Percentiles rank a stretch among this genome's conserved stretches.
Conservation (phyloP, 1,284 basidiomycete species). For the Pulchroboletus neoregius region DNA sequence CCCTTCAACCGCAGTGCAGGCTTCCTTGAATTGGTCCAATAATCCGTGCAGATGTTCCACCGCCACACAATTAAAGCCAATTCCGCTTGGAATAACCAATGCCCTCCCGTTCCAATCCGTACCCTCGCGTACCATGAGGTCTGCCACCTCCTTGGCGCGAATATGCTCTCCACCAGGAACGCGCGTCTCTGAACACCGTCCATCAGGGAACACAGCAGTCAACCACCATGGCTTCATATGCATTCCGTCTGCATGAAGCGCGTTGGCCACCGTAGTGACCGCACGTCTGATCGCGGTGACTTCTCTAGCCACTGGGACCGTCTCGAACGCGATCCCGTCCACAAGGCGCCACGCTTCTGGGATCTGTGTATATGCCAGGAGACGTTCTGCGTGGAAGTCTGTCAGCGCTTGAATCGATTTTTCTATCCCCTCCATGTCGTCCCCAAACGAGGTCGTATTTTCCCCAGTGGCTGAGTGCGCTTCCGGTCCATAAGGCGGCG, state of each 20-base stretch:
- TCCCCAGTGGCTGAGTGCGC: slow-evolving; percentile 31
- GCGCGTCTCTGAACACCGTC: slow-evolving; percentile 44
- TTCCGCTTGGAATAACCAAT: slow-evolving; percentile 40
- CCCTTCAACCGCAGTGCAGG: slow-evolving; percentile 13
- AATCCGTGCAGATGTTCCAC: slow-evolving; percentile 38
- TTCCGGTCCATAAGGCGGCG: slow-evolving; percentile 68
- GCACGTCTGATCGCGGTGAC: slow-evolving; percentile 63
- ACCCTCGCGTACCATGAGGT: slow-evolving; percentile 28
- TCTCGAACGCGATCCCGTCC: slow-evolving; percentile 76
- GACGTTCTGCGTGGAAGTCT: slow-evolving; percentile 65
- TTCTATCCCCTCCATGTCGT: slow-evolving; percentile 26
- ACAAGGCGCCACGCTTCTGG: slow-evolving; percentile 52
- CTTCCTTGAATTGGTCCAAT: slow-evolving; percentile 32
- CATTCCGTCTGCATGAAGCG: slow-evolving; percentile 10
- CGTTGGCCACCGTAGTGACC: slow-evolving; percentile 10
- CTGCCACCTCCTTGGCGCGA: slow-evolving; percentile 37
- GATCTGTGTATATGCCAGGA: slow-evolving; percentile 51
- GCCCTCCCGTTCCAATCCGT: slow-evolving; percentile 17
- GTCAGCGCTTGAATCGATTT: slow-evolving; percentile 52
- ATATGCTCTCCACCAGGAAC: slow-evolving; percentile 28
- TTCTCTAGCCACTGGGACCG: slow-evolving; percentile 67
- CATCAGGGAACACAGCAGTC: slow-evolving; percentile 63
- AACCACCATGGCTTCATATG: slow-evolving; percentile 77
- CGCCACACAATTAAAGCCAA: slow-evolving; percentile 74
- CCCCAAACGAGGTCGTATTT: slow-evolving; percentile 45